These are phyloP conservation scores for Thielaviopsis ethacetica DNA, from an alignment of 2,329 filamentous ascomycete genomes.

Conservation along the genomic window DNA sequence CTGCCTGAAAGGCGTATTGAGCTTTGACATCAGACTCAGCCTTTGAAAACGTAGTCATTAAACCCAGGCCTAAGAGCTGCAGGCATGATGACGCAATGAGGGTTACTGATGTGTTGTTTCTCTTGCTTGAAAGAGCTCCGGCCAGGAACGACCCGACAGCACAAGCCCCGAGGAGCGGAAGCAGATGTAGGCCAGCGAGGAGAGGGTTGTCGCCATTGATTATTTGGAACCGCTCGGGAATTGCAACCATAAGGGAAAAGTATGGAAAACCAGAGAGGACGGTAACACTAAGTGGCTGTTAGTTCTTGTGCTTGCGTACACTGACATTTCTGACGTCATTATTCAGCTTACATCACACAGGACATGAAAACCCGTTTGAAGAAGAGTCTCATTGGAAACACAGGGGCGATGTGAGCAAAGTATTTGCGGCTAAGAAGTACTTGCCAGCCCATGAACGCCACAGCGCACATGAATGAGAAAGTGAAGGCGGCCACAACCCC, in stretches of 20 bases:
- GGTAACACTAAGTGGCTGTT: constrained; percentile 28
- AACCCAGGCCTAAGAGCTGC: constrained; percentile 34
- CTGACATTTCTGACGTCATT: background rate
- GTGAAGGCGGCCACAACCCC: constrained; percentile 33
- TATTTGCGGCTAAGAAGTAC: constrained; percentile 24
- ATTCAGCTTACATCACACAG: constrained; percentile 29
- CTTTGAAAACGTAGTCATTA: constrained; percentile 29
- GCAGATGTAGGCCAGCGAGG: constrained; percentile 37
- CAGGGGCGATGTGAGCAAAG: constrained; percentile 29
- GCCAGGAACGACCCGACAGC: constrained; percentile 40
- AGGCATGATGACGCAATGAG: constrained; percentile 32
- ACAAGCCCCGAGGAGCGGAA: constrained; percentile 41
- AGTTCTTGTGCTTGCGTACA: background rate
- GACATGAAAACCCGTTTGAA: constrained; percentile 32
- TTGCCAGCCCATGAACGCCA: constrained; percentile 36
- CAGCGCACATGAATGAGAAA: constrained; percentile 30
- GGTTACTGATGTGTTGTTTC: constrained; percentile 36
- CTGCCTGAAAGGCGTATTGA: constrained; percentile 37
- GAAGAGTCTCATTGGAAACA: constrained; percentile 36
- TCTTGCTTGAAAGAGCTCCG: constrained; percentile 34
- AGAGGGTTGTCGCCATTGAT: constrained; percentile 36
- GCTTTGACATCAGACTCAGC: constrained; percentile 20
- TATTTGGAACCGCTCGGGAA: constrained; percentile 45
- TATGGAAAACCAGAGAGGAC: constrained; percentile 41
- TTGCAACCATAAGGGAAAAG: constrained; percentile 38